Base-by-base conservation (phyloP, 306 rosid genomes). In the Begonia fuchsioides region DNA sequence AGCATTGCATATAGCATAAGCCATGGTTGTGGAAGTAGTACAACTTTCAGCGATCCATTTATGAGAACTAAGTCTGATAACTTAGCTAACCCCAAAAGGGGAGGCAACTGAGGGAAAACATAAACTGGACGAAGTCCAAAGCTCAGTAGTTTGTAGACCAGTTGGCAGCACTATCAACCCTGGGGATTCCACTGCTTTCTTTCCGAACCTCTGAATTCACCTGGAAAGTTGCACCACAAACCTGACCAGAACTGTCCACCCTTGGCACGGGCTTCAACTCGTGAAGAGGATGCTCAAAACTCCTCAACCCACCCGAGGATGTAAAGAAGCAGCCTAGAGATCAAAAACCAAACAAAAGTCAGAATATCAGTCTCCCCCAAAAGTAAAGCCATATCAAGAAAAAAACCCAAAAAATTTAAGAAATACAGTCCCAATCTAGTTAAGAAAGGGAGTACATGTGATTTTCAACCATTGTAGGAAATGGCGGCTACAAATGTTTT, bases 111-210 rank as follows among this genome's bases (percentile, higher is more conserved):
- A 19, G 53, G 55, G 58, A 44, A 60, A 56, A 55, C 55, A 17
- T 53, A 49, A 51, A 53, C 32, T 69, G 17, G 65, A 60, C 45
- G 49, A 51, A 60, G 66, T 64, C 68, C 38, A 13, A 58, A 61
- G 65, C 62, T 82, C 71, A 90, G 50, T 74, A 82, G 69, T 81
- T 57, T 44, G 77, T 6, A 5, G 98, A 79, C 98, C 98, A 90
- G 72, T 90, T 79, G 58, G 96, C 94, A 45, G 98, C 93, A 76
- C 98, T 84, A 59, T 94, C 98, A 40, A 90, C 96, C 70, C 98
- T 77, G 0, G 98, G 94, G 81, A 90, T 90, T 63, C 98, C 95
- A 43, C 71, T 47, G 15, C 55, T 10, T 62, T 85, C 98, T 78
- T 86, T 90, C 56, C 80, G 76, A 32, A 72, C 54, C 3, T 73